These are phyloP conservation scores for Eucalyptus marginata DNA, from an alignment of 345 rosid genomes.

Conservation along the genomic window DNA sequence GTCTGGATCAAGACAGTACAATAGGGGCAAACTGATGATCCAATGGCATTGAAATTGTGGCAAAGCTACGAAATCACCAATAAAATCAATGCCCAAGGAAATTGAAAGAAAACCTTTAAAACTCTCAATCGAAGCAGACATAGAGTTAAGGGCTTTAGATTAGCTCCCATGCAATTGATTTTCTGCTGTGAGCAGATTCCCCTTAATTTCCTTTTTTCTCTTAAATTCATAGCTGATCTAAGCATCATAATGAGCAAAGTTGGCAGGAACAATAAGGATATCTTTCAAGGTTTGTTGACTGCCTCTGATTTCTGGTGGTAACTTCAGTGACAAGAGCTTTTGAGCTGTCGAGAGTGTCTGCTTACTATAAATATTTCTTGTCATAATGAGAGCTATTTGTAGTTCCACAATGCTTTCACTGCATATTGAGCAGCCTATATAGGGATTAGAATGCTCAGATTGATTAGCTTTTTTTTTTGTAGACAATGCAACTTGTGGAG, in stretches of 20 bases:
- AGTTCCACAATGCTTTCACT: neutral
- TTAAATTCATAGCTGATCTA: neutral
- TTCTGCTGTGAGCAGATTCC: neutral
- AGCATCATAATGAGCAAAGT: neutral
- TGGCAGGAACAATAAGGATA: neutral
- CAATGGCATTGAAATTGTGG: neutral
- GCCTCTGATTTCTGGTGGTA: neutral
- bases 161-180: neutral
- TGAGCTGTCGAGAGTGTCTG: neutral
- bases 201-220: neutral
- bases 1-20: neutral
- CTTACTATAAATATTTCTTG: neutral
- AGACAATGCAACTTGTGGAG: conserved; percentile 51
- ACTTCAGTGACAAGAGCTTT: neutral
- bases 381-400: neutral
- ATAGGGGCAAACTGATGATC: neutral
- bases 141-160: neutral
- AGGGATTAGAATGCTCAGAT: neutral
- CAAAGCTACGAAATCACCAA: neutral
- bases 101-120: neutral
- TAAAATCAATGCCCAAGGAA: neutral
- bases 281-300: neutral
- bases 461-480: neutral
- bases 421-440: neutral
- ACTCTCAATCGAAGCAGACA: neutral